Base-by-base conservation (phyloP, 2,329 filamentous ascomycete genomes). In the Colletotrichum sp. region DNA sequence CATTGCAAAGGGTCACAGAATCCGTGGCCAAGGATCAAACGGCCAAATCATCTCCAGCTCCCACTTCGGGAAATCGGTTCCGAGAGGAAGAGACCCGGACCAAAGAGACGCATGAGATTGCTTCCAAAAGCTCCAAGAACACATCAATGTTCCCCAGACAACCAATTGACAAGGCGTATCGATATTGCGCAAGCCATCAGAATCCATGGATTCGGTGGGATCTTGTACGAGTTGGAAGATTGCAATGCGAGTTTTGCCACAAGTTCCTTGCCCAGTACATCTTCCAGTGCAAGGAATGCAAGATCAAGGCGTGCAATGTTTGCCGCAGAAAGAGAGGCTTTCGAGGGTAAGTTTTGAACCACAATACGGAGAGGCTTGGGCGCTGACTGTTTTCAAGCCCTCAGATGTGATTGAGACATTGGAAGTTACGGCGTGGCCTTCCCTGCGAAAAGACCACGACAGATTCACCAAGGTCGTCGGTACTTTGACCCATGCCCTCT, bases 81-180 rank as follows among this genome's bases (percentile, higher is more conserved):
- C 6, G 13, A 1, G 43, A 10, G n/a, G 2, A 3, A 22, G 0
- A 13, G n/a, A 13, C 43, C n/a, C n/a, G 4, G 43, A 0, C 6
- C 0, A 52, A 8, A 22, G n/a, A 52, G n/a, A 22, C n/a, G 0
- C 43, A 52, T 4, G 12, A 22, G 43, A 52, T n/a, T 22, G 43
- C 43, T 25, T 52, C n/a, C n/a, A 52, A 12, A 22, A 3, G 43
- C n/a, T 25, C 43, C n/a, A 52, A 52, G 43, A 25, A 52, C n/a
- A 1, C 43, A 0, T 13, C 43, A 52, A 13, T 22, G n/a, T 25
- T 52, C n/a, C n/a, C 10, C n/a, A 1, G 43, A 52, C 10, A 22
- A 7, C 43, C 43, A n/a, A 52, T 52, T 52, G 43, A 13, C 3
- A 52, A 52, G 43, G 9, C 43, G 10, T 52, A n/a, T 52, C 43